Percentiles rank a stretch among this genome's conserved stretches.
phyloP scores from a whole-genome alignment of 1,284 basidiomycete species.

The Malassezia brasiliensis region DNA sequence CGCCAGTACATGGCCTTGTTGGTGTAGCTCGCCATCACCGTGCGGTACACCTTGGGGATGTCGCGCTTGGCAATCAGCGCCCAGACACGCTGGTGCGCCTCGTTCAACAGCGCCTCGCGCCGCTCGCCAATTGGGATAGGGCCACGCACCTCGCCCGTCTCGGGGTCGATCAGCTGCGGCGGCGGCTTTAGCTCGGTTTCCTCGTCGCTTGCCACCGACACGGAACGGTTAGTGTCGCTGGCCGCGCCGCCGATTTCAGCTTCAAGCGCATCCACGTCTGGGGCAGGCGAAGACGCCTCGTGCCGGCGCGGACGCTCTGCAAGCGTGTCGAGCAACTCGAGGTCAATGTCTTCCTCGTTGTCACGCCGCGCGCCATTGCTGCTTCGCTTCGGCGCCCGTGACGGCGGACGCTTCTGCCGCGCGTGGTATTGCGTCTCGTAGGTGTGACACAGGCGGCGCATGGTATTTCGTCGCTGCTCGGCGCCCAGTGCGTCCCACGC shows the following conservation, averaged over 20 bases:
- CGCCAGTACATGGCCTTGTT: constrained; percentile 57
- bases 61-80: constrained; percentile 44
- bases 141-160: constrained; percentile 22
- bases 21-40: constrained; percentile 36
- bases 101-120: constrained; percentile 36
- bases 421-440: constrained; percentile 35
- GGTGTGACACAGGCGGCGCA: constrained; percentile 26
- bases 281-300: constrained; percentile 4
- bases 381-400: constrained; percentile 3
- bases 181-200: constrained; percentile 19
- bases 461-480: constrained; percentile 24
- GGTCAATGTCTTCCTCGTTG: constrained; percentile 36
- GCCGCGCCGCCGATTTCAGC: constrained; percentile 15
- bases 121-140: constrained; percentile 32
- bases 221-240: constrained; percentile 14
- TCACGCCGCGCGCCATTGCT: neutral
- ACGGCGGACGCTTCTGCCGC: constrained; percentile 16
- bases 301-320: constrained; percentile 17
- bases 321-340: constrained; percentile 40
- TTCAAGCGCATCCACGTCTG: constrained; percentile 20
- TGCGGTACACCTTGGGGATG: constrained; percentile 46
- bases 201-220: constrained; percentile 18
- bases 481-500: constrained; percentile 19
- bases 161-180: constrained; percentile 19
- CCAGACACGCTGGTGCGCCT: constrained; percentile 46